These are phyloP conservation scores for Cladosporium austrohemisphaericum DNA, from an alignment of 2,329 filamentous ascomycete species.

Conservation along the genomic window DNA sequence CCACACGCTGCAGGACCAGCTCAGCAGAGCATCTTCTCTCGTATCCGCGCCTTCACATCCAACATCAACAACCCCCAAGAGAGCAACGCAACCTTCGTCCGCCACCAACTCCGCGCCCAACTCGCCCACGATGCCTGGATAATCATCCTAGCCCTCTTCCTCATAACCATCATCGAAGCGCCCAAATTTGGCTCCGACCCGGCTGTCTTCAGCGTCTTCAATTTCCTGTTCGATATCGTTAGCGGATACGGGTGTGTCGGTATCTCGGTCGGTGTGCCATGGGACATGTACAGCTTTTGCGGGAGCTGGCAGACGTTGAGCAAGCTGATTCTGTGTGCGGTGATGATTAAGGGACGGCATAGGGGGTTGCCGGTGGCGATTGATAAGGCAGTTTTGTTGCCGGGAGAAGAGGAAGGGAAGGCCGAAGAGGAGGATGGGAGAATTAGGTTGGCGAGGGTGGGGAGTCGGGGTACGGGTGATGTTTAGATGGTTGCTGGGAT, in stretches of 20 bases:
- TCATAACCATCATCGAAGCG: slow-evolving; percentile 45
- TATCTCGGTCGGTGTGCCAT: slow-evolving; percentile 44
- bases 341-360: slow-evolving; percentile 56
- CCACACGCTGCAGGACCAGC: slow-evolving; percentile 18
- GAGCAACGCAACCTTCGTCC: slow-evolving; percentile 37
- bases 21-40: not conserved
- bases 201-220: slow-evolving; percentile 40
- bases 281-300: slow-evolving; percentile 44
- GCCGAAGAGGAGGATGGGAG: slow-evolving; percentile 38
- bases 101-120: slow-evolving; percentile 44
- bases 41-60: slow-evolving; percentile 16
- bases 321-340: slow-evolving; percentile 53
- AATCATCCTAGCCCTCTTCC: slow-evolving; percentile 43
- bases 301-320: slow-evolving; percentile 48
- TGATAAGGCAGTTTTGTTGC: slow-evolving; percentile 45
- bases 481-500: not conserved
- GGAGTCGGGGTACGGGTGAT: slow-evolving; percentile 14
- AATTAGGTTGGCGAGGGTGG: slow-evolving; percentile 18
- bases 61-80: slow-evolving; percentile 13
- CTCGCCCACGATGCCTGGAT: slow-evolving; percentile 47
- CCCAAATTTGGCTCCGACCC: slow-evolving; percentile 35
- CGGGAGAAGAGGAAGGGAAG: slow-evolving; percentile 26
- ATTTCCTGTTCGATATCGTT: slow-evolving; percentile 46
- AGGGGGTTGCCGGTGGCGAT: slow-evolving; percentile 54
- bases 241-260: slow-evolving; percentile 43